Evolutionary conservation across 164 flowering plant genomes (phyloP).

Genomic region (Taxillus chinensis): DNA sequence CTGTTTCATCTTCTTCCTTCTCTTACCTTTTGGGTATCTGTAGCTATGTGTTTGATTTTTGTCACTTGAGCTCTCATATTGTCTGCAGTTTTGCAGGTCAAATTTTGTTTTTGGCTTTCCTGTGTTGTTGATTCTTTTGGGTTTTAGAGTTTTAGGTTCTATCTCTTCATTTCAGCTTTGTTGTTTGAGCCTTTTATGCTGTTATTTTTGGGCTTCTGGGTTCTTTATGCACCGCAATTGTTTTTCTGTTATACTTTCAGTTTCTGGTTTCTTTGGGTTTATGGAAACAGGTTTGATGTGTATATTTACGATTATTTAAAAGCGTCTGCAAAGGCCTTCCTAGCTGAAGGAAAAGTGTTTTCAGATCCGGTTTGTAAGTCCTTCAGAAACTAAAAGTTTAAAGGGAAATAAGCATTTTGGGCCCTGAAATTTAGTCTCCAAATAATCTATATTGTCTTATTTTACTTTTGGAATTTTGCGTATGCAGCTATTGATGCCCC

Average conservation of each 20-base stretch:
- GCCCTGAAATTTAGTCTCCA: too few relatives aligned
- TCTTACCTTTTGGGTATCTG: conserved; percentile 10
- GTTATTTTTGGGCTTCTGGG: too few relatives aligned
- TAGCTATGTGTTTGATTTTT: not conserved
- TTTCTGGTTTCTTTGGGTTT: not conserved
- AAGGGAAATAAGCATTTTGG: too few relatives aligned
- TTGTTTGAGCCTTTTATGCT: too few relatives aligned
- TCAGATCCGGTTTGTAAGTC: conserved; percentile 64
- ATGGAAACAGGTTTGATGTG: conserved; percentile 52
- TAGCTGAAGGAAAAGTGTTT: conserved; percentile 73
- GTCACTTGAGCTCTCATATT: too few relatives aligned
- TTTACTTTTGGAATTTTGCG: conserved; percentile 2
- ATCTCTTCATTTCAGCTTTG: too few relatives aligned
- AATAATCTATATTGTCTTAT: not conserved
- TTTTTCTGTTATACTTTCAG: not conserved
- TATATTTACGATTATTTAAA: conserved; percentile 69
- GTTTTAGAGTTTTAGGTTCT: too few relatives aligned
- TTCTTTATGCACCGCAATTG: too few relatives aligned
- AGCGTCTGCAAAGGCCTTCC: conserved; percentile 71
- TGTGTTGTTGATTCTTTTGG: too few relatives aligned
- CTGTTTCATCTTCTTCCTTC: conserved; percentile 1
- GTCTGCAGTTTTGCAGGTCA: too few relatives aligned
- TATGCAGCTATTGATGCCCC: conserved; percentile 72
- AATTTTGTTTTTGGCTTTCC: too few relatives aligned
- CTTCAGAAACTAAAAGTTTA: too few relatives aligned